These are phyloP conservation scores for Zasmidium cellare DNA, from an alignment of 2,329 filamentous ascomycete genomes.

Conservation along the genomic window DNA sequence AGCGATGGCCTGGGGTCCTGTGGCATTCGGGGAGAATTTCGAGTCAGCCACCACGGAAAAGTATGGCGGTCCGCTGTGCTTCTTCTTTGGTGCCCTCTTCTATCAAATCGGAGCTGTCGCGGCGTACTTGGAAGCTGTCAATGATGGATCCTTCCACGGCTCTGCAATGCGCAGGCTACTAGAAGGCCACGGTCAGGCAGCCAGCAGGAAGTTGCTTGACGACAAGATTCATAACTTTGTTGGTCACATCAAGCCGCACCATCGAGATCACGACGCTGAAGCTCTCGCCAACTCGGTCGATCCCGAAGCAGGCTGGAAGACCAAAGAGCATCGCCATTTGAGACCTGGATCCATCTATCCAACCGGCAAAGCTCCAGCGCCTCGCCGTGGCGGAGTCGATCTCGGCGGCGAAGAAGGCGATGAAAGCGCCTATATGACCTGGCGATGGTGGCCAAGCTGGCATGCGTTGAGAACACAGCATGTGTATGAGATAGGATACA, in stretches of 20 bases:
- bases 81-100: conserved; percentile 30
- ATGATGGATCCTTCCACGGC: conserved; percentile 32
- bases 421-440: conserved; percentile 10
- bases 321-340: conserved; percentile 15
- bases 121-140: conserved; percentile 34
- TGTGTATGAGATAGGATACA: conserved; percentile 32
- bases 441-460: conserved; percentile 25
- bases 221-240: conserved; percentile 25
- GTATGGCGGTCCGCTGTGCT: conserved; percentile 24
- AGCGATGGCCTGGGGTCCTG: conserved; percentile 24
- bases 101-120: conserved; percentile 31
- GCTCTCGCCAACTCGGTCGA: conserved; percentile 7
- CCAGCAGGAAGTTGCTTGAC: conserved; percentile 29
- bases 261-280: conserved; percentile 8
- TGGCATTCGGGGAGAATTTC: conserved; percentile 19
- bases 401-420: conserved; percentile 15
- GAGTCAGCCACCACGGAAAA: conserved; percentile 17
- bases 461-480: conserved; percentile 27
- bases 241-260: conserved; percentile 10
- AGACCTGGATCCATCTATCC: conserved; percentile 22
- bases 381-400: conserved; percentile 19
- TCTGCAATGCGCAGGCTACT: conserved; percentile 28
- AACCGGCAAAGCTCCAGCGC: conserved; percentile 13
- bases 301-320: conserved; percentile 21
- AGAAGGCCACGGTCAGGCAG: conserved; percentile 25